Evolutionary conservation across 164 flowering plant genomes (phyloP).

Genomic region (Santalum album): DNA sequence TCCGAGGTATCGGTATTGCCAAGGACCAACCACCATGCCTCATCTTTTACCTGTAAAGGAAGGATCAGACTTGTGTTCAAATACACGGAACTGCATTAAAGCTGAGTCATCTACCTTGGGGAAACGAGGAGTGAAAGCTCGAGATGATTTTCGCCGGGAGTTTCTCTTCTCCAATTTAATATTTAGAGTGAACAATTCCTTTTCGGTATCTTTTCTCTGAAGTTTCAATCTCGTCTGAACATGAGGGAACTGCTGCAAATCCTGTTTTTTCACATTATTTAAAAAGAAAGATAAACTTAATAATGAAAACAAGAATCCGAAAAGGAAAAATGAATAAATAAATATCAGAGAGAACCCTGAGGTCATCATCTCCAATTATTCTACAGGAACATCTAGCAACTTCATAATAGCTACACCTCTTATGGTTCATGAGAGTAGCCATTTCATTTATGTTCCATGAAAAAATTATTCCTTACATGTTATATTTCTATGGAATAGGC

Average conservation of each 20-base stretch:
- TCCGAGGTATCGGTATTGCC: slow-evolving; percentile 69
- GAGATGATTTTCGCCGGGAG: slow-evolving; percentile 28
- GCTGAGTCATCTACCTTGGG: slow-evolving; percentile 58
- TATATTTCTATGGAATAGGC: too few relatives aligned
- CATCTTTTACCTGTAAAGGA: slow-evolving; percentile 67
- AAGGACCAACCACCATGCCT: slow-evolving; percentile 96
- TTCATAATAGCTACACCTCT: too few relatives aligned
- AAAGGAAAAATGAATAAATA: too few relatives aligned
- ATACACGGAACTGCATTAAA: not conserved
- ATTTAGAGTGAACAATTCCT: slow-evolving; percentile 23
- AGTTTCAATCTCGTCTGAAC: slow-evolving; percentile 50
- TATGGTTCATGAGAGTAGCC: too few relatives aligned
- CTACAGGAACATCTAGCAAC: too few relatives aligned
- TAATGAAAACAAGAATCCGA: not conserved
- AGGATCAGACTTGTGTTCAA: slow-evolving; percentile 5
- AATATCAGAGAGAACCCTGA: too few relatives aligned
- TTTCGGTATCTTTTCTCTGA: slow-evolving; percentile 27
- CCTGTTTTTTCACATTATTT: slow-evolving; percentile 37
- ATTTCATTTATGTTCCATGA: too few relatives aligned
- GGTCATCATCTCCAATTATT: too few relatives aligned
- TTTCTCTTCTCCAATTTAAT: slow-evolving; percentile 59
- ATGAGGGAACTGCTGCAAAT: slow-evolving; percentile 67
- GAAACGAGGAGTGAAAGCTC: slow-evolving; percentile 80
- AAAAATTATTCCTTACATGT: too few relatives aligned
- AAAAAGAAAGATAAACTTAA: not conserved